These are phyloP conservation scores for Microascus cirrosus DNA, from an alignment of 2,329 filamentous ascomycete genomes.

Conservation along the genomic window DNA sequence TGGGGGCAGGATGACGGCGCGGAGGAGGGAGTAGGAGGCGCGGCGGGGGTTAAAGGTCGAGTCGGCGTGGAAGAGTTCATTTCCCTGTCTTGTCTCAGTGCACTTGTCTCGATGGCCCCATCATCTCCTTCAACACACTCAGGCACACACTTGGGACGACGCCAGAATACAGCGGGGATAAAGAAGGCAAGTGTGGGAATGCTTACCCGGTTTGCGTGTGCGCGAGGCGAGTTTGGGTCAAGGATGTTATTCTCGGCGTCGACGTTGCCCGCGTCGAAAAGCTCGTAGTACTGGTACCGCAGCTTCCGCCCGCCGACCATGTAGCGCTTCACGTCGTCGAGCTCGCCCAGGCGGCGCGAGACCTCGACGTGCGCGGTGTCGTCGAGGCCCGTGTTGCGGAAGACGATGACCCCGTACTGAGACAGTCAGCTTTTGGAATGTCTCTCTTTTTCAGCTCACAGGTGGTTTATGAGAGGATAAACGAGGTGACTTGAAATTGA, in stretches of 20 bases:
- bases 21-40: conserved; percentile 38
- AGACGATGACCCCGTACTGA: conserved; percentile 40
- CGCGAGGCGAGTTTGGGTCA: conserved; percentile 25
- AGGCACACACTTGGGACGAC: too few relatives aligned
- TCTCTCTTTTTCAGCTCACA: too few relatives aligned
- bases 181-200: background rate
- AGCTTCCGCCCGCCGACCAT: conserved; percentile 30
- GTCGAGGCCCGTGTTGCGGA: conserved; percentile 36
- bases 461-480: background rate
- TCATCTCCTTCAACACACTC: too few relatives aligned
- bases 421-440: background rate
- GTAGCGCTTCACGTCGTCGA: conserved; percentile 43
- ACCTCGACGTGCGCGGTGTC: conserved; percentile 41
- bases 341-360: conserved; percentile 36
- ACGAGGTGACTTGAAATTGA: background rate
- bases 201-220: conserved; percentile 25
- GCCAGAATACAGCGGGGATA: too few relatives aligned
- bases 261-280: conserved; percentile 48
- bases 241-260: conserved; percentile 32
- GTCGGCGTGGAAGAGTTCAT: conserved; percentile 42
- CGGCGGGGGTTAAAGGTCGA: conserved; percentile 43
- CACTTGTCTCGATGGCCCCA: too few relatives aligned
- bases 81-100: conserved; percentile 20
- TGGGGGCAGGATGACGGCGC: conserved; percentile 37
- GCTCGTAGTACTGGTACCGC: conserved; percentile 34